Percentiles rank a stretch among this genome's conserved stretches.
phyloP scores from a whole-genome alignment of 768 basidiomycete species.

The Mycena capillaripes region DNA sequence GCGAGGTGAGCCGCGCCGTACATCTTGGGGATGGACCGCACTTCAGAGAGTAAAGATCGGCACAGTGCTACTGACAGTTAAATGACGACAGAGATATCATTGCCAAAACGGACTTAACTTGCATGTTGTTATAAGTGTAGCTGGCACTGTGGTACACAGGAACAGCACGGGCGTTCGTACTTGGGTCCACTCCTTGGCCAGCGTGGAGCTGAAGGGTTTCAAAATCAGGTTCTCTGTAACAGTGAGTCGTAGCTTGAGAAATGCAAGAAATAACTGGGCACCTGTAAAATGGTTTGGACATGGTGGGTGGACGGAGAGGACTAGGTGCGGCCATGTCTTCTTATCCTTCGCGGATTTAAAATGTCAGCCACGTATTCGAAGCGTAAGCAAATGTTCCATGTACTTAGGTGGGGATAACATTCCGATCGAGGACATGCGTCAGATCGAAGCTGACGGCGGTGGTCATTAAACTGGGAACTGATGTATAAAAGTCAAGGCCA shows the following conservation, averaged over 20 bases:
- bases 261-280: not conserved
- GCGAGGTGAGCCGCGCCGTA: not conserved
- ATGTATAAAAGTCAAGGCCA: no score
- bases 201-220: constrained; percentile 77
- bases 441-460: no score
- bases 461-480: no score
- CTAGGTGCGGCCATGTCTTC: not conserved
- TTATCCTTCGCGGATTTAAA: not conserved
- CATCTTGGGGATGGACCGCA: not conserved
- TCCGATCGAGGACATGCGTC: no score
- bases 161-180: constrained; percentile 71
- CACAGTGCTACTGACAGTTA: not conserved
- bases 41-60: not conserved
- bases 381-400: not conserved
- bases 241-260: not conserved
- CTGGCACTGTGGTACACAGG: constrained; percentile 71
- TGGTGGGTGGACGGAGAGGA: not conserved
- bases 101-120: constrained; percentile 50
- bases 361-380: not conserved
- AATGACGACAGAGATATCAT: not conserved
- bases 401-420: no score
- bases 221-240: constrained; percentile 60
- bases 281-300: not conserved
- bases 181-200: constrained; percentile 64
- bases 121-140: constrained; percentile 68